Base-by-base conservation (phyloP, 768 basidiomycete species). In the Royoungia palumana region DNA sequence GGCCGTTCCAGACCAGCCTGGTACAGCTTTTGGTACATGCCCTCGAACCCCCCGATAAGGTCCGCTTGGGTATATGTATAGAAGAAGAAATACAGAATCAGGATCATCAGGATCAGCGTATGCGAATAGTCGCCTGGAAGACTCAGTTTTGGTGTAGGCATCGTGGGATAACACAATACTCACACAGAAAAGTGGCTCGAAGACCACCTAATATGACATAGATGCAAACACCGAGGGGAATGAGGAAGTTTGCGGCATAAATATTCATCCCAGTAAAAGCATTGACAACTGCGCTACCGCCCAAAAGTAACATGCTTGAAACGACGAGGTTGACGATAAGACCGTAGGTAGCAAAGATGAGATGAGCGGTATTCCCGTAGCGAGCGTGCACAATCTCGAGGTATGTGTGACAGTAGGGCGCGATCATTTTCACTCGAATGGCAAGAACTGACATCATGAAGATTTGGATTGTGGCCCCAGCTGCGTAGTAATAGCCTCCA, bases 241-340 rank as follows among this genome's bases (percentile, higher is more conserved):
- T 66, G 12, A 75, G 61, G 59, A 72, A 70, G 32, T 65, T 61
- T 11, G 71, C 69, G 1, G 72, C 72, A 47, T 68, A 66, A 21
- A 67, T 59, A 44, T 69, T 70, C 62, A 72, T 73, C 8, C 71
- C 72, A 17, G 73, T 73, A 32, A 75, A 56, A 2, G 70, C 63
- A 47, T 66, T 68, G 24, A 75, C 69, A 9, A 69, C 69, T 9
- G 70, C 63, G 12, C 68, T 66, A 8, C 69, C 73, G 6, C 73
- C 72, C 6, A 75, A 59, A 5, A 75, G 58, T 14, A 74, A 54
- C 44, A 60, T 63, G 17, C 70, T 57, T 7, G 66, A 62, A 28
- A 74, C 72, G 49, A 73, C 67, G 11, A 56, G 45, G 45, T 62
- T 62, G 27, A 56, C 56, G 19, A 61, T 51, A 27, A 62, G 44